Percentiles rank a stretch among this genome's conserved stretches.
Evolutionary conservation across 1,139 yeast genomes (phyloP).

Genomic region (Candida anutae): DNA sequence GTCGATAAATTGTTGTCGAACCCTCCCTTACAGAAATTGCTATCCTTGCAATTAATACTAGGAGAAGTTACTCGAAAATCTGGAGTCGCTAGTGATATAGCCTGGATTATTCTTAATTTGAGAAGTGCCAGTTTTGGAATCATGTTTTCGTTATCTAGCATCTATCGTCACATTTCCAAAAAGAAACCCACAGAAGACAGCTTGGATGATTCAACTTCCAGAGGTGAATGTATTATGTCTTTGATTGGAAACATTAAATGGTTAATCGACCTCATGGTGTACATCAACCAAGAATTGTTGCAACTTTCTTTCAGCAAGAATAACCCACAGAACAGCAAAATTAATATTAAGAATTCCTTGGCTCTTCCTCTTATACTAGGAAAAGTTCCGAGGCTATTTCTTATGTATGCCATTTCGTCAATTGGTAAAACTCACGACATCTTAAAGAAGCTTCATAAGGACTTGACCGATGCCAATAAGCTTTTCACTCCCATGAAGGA

Average conservation of each 20-base stretch:
- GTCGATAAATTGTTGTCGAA: constrained; percentile 65
- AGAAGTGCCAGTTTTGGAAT: constrained; percentile 68
- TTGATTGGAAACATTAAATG: constrained; percentile 71
- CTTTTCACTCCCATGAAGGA: constrained; percentile 47
- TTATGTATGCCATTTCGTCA: constrained; percentile 63
- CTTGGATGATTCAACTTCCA: constrained; percentile 43
- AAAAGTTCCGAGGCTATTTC: constrained; percentile 62
- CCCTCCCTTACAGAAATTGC: constrained; percentile 63
- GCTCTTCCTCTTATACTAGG: constrained; percentile 52
- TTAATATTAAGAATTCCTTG: constrained; percentile 25
- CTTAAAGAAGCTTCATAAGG: constrained; percentile 37
- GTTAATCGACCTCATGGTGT: constrained; percentile 64
- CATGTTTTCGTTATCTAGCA: constrained; percentile 61
- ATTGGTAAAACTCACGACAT: constrained; percentile 62
- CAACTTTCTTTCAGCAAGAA: constrained; percentile 22
- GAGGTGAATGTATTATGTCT: constrained; percentile 53
- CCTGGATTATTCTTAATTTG: constrained; percentile 62
- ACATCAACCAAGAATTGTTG: constrained; percentile 60
- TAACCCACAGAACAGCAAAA: constrained; percentile 14
- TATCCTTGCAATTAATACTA: constrained; percentile 56
- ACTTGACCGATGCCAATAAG: constrained; percentile 33
- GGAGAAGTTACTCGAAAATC: constrained; percentile 38
- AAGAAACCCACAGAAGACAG: constrained; percentile 44
- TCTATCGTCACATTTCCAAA: constrained; percentile 49
- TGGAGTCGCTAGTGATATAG: constrained; percentile 32